phyloP scores from a whole-genome alignment of 108 stramenopile genomes.

The Stephanodiscus minutulus region DNA sequence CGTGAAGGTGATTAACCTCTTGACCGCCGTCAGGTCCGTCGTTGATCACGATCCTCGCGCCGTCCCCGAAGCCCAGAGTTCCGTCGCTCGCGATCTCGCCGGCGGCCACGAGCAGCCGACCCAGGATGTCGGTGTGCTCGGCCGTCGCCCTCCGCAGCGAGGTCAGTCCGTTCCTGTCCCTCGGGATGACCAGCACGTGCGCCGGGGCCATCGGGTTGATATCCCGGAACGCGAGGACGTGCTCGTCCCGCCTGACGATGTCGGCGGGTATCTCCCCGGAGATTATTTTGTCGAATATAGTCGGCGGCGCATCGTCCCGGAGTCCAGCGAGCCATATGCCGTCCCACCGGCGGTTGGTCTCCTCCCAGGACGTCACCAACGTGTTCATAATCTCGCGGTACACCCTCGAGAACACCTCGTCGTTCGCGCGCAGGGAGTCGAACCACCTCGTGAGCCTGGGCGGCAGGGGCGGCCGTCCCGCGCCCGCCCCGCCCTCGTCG shows the following conservation, averaged over 20 bases:
- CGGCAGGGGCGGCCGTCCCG: slow-evolving; percentile 56
- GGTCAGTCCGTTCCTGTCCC: slow-evolving; percentile 89
- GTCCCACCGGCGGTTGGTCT: slow-evolving; percentile 81
- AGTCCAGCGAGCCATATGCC: slow-evolving; percentile 76
- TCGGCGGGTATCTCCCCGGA: slow-evolving; percentile 88
- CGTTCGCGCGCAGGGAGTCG: slow-evolving; percentile 59
- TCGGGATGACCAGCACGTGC: slow-evolving; percentile 98
- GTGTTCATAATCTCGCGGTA: slow-evolving; percentile 71
- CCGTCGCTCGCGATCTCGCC: slow-evolving; percentile 89
- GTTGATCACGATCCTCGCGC: slow-evolving; percentile 92
- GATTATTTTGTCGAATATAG: slow-evolving; percentile 97
- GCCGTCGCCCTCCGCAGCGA: slow-evolving; percentile 80
- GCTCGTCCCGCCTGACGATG: slow-evolving; percentile 93
- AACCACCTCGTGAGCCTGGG: slow-evolving; percentile 69
- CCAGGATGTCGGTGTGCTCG: slow-evolving; percentile 91
- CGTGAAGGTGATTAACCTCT: slow-evolving; percentile 93
- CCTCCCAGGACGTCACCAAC: slow-evolving; percentile 52
- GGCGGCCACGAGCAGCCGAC: slow-evolving; percentile 90
- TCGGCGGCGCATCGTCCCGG: slow-evolving; percentile 74
- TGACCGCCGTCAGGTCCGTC: slow-evolving; percentile 93
- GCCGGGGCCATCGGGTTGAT: slow-evolving; percentile 93
- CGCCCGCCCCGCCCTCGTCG: slow-evolving; percentile 44
- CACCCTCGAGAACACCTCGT: slow-evolving; percentile 67
- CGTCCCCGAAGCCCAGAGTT: slow-evolving; percentile 80
- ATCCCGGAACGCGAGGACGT: slow-evolving; percentile 95